Conservation (phyloP, 495 filamentous ascomycete species). For the Hypomontagnella monticulosa region DNA sequence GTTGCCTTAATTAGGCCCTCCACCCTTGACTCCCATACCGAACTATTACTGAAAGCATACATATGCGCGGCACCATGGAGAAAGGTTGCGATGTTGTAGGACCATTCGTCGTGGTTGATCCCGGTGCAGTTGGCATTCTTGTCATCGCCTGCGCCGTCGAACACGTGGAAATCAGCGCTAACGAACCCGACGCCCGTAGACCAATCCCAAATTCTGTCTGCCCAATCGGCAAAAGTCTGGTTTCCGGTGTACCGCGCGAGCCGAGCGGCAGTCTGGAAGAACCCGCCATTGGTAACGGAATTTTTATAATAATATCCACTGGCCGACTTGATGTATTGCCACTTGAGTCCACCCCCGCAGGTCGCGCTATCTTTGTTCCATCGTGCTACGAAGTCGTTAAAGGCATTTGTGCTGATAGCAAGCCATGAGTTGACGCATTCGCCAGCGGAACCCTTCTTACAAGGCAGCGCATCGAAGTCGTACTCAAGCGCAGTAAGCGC, state of each 20-base stretch:
- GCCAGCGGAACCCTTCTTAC: slow-evolving; percentile 53
- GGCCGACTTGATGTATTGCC: slow-evolving; percentile 84
- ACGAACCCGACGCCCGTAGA: slow-evolving; percentile 69
- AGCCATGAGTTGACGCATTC: slow-evolving; percentile 74
- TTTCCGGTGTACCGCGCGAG: slow-evolving; percentile 82
- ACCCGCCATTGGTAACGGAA: slow-evolving; percentile 76
- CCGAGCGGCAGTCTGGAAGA: slow-evolving; percentile 81
- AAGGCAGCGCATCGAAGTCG: slow-evolving; percentile 59
- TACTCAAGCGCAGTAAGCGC: slow-evolving; percentile 83
- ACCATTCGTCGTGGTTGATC: slow-evolving; percentile 73
- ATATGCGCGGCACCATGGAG: slow-evolving; percentile 79
- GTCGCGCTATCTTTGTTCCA: slow-evolving; percentile 75
- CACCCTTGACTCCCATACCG: slow-evolving; percentile 67
- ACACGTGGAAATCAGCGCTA: slow-evolving; percentile 67
- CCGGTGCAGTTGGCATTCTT: slow-evolving; percentile 67
- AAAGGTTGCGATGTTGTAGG: slow-evolving; percentile 78
- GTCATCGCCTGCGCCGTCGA: slow-evolving; percentile 72
- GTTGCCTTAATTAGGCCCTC: slow-evolving; percentile 65
- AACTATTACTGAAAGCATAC: slow-evolving; percentile 71
- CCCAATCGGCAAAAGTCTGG: slow-evolving; percentile 78
- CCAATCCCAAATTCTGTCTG: slow-evolving; percentile 77
- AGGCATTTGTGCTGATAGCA: slow-evolving; percentile 78
- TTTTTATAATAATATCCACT: slow-evolving; percentile 86
- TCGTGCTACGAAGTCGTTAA: slow-evolving; percentile 69
- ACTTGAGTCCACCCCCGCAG: slow-evolving; percentile 82